Percentiles rank a stretch among this genome's conserved stretches.
Conservation (phyloP, 2,329 filamentous ascomycete genomes). For the Xylaria sp. region DNA sequence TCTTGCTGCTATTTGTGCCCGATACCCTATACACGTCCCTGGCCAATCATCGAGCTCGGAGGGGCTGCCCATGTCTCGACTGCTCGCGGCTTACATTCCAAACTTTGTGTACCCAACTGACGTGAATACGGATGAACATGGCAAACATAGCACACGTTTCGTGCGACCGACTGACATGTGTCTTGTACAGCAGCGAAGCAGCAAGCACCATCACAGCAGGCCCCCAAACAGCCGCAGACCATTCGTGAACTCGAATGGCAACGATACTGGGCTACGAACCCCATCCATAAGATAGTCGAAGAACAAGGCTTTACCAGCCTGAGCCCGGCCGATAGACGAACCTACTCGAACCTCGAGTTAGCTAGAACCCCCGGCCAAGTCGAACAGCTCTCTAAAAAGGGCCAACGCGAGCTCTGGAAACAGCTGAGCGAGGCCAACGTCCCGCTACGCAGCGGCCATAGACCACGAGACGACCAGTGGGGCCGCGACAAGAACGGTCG, state of each 20-base stretch:
- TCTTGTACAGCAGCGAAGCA: slow-evolving; percentile 40
- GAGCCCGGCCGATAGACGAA: slow-evolving; percentile 59
- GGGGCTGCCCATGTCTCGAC: slow-evolving; percentile 3
- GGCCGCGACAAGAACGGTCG: slow-evolving; percentile 62
- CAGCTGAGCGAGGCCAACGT: slow-evolving; percentile 62
- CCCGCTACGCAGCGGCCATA: slow-evolving; percentile 57
- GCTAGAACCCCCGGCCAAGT: slow-evolving; percentile 54
- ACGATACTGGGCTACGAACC: slow-evolving; percentile 62
- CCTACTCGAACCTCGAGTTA: slow-evolving; percentile 59
- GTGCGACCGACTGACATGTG: slow-evolving; percentile 4
- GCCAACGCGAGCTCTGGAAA: slow-evolving; percentile 61
- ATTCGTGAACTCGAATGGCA: slow-evolving; percentile 59
- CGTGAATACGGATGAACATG: neutral
- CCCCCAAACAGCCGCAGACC: slow-evolving; percentile 53
- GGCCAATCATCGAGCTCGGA: slow-evolving; percentile 24
- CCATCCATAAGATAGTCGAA: slow-evolving; percentile 57
- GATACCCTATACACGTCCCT: neutral
- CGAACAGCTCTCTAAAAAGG: slow-evolving; percentile 48
- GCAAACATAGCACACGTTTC: neutral
- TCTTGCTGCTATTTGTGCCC: slow-evolving; percentile 13
- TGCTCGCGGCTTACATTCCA: slow-evolving; percentile 17
- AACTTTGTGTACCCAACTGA: neutral
- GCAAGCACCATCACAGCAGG: slow-evolving; percentile 44
- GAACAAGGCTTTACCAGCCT: slow-evolving; percentile 58
- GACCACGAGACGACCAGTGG: slow-evolving; percentile 53